Evolutionary conservation across 2,329 filamentous ascomycete species (phyloP), one percentile per base, ranked within the genome.

Genomic region (Ophiocordyceps camponoti-rufipedis): DNA sequence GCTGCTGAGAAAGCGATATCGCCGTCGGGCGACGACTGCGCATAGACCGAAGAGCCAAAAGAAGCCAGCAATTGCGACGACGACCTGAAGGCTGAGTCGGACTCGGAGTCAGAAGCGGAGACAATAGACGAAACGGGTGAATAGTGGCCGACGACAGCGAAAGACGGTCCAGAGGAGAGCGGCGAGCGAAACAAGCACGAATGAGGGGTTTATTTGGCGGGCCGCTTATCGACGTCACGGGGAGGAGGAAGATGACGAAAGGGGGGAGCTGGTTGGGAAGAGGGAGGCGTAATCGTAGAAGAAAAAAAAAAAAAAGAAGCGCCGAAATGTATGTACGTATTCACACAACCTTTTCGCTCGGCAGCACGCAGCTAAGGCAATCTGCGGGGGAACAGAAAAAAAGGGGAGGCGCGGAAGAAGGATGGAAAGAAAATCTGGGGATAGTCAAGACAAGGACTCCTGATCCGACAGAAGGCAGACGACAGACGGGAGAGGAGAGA

Each of bases 1-100:
- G 49, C 55, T 54, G 45, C 42, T 44, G 39, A 3, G 42, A n/a
- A 31, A 29, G 40, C 23, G 40, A 41, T 9, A 45, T 45, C 48
- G 52, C 49, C 49, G 47, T 46, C 46, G 42, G 49, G 52, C 53
- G 52, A 52, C 49, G 39, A 41, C 39, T 23, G 39, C 16, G 23
- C 39, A 28, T 41, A 39, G 35, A 39, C n/a, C 35, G 35, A 39
- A 38, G 33, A 16, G 23, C 23, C 23, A 23, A 23, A 31, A 31
- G 29, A 31, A 7, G 29, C 29, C 29, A 31, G 29, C 29, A 31
- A 9, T 31, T 31, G 4, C 29, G 29, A 31, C 12, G 35, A 18
- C n/a, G 23, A 23, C 23, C 23, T 16, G 35, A 39, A 39, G 35
- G 10, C 16, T 39, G 35, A 39, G 35, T 39, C 35, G 35, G 18